phyloP scores from a whole-genome alignment of 805 yeast species.

The Zygoascus biomembranicola region DNA sequence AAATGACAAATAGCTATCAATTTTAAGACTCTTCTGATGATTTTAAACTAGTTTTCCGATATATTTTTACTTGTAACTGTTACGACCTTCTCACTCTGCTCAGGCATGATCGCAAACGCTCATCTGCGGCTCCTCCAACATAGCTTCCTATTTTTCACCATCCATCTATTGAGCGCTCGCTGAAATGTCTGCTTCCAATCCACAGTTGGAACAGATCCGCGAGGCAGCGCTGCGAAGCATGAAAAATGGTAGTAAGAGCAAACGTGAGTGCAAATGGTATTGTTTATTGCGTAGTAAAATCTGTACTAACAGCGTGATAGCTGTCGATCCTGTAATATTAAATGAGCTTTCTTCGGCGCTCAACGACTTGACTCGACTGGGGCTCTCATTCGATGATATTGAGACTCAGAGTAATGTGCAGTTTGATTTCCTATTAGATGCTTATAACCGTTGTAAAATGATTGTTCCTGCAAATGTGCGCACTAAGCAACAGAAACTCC shows the following conservation, averaged over 20 bases:
- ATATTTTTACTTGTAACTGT: no score
- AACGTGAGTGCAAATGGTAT: no score
- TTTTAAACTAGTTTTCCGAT: no score
- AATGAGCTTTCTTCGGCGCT: slow-evolving; percentile 11
- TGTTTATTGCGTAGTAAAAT: no score
- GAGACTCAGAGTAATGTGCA: slow-evolving; percentile 10
- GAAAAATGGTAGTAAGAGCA: not conserved
- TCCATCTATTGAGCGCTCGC: no score
- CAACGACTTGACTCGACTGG: slow-evolving; percentile 18
- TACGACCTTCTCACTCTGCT: no score
- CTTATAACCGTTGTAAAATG: slow-evolving; percentile 4
- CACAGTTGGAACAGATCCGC: slow-evolving; percentile 11
- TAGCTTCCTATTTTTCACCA: no score
- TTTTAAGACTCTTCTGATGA: no score
- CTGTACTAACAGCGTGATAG: no score
- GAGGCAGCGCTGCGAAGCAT: slow-evolving; percentile 13
- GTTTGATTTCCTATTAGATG: slow-evolving; percentile 7
- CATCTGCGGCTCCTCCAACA: no score
- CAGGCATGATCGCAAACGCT: no score
- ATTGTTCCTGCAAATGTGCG: not conserved
- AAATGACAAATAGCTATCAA: no score
- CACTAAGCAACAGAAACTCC: not conserved
- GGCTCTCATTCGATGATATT: slow-evolving; percentile 23
- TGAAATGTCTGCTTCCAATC: not conserved
- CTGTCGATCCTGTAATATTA: not conserved